Conservation (phyloP, 352 stramenopile species). For the Phytophthora aleatoria region DNA sequence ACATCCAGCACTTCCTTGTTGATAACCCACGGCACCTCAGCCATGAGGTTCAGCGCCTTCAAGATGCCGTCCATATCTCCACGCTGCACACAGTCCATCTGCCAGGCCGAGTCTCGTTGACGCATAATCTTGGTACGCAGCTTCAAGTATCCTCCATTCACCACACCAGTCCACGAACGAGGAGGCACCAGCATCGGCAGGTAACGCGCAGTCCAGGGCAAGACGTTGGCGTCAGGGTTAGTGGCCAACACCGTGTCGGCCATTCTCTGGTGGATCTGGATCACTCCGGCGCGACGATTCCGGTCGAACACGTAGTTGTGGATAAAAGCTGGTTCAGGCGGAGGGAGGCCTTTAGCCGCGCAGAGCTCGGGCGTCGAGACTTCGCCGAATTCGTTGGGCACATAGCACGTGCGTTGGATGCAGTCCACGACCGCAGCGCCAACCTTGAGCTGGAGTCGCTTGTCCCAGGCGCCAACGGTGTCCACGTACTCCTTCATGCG, state of each 20-base stretch:
- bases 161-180: slow-evolving; percentile 87
- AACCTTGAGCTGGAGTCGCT: slow-evolving; percentile 90
- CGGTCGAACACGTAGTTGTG: slow-evolving; percentile 84
- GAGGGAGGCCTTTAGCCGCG: slow-evolving; percentile 29
- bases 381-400: slow-evolving; percentile 42
- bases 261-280: slow-evolving; percentile 72
- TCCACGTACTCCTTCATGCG: slow-evolving; percentile 72
- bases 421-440: slow-evolving; percentile 79
- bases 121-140: slow-evolving; percentile 95
- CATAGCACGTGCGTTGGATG: slow-evolving; percentile 81
- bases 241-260: slow-evolving; percentile 58
- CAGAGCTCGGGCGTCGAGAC: slow-evolving; percentile 41
- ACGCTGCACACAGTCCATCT: slow-evolving; percentile 90
- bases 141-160: slow-evolving; percentile 93
- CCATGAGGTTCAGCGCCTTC: slow-evolving; percentile 93
- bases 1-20: slow-evolving; percentile 95
- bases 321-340: slow-evolving; percentile 58
- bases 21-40: slow-evolving; percentile 94
- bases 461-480: slow-evolving; percentile 86
- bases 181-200: slow-evolving; percentile 97
- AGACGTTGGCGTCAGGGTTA: slow-evolving; percentile 56
- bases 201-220: slow-evolving; percentile 87
- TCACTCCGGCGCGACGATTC: slow-evolving; percentile 79
- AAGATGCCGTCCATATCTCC: slow-evolving; percentile 88
- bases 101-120: slow-evolving; percentile 75